Evolutionary conservation across 1,284 basidiomycete species (phyloP).

Genomic region (Xerocomus minutiporus): DNA sequence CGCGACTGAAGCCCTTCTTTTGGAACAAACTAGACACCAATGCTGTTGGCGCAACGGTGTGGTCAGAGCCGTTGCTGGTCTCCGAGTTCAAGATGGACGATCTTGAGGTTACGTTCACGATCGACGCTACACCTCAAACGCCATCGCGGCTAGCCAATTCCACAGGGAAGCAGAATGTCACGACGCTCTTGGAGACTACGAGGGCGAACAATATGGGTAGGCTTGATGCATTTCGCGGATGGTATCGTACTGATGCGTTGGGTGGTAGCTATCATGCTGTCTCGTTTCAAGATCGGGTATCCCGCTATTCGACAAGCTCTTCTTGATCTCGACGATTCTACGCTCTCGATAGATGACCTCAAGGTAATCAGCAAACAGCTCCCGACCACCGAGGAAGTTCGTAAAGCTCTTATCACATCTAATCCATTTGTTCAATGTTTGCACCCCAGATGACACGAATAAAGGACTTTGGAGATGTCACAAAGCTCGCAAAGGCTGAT

Average conservation of each 20-base stretch:
- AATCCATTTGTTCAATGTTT: neutral
- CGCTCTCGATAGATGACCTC: conserved; percentile 66
- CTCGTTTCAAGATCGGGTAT: conserved; percentile 63
- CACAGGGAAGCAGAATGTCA: conserved; percentile 56
- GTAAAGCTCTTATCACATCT: conserved; percentile 8
- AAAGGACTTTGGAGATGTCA: conserved; percentile 62
- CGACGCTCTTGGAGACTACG: conserved; percentile 73
- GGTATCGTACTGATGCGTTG: conserved; percentile 10
- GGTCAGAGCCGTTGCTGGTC: conserved; percentile 53
- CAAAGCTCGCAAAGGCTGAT: conserved; percentile 77
- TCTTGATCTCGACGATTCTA: conserved; percentile 64
- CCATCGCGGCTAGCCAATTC: conserved; percentile 42
- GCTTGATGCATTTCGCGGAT: conserved; percentile 13
- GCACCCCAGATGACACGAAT: conserved; percentile 53
- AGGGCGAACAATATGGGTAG: conserved; percentile 82
- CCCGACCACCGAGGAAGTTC: conserved; percentile 75
- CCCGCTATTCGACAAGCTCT: conserved; percentile 65
- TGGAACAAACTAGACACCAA: conserved; percentile 74
- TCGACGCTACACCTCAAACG: conserved; percentile 48
- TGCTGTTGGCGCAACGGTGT: conserved; percentile 53
- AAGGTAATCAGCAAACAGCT: conserved; percentile 68
- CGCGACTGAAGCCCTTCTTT: conserved; percentile 80
- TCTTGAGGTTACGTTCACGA: conserved; percentile 67
- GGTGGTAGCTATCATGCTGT: conserved; percentile 71
- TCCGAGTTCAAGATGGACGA: conserved; percentile 61